Evolutionary conservation across 2,329 filamentous ascomycete genomes (phyloP), one percentile per base, ranked within the genome.

Genomic region (Fusarium chaquense): DNA sequence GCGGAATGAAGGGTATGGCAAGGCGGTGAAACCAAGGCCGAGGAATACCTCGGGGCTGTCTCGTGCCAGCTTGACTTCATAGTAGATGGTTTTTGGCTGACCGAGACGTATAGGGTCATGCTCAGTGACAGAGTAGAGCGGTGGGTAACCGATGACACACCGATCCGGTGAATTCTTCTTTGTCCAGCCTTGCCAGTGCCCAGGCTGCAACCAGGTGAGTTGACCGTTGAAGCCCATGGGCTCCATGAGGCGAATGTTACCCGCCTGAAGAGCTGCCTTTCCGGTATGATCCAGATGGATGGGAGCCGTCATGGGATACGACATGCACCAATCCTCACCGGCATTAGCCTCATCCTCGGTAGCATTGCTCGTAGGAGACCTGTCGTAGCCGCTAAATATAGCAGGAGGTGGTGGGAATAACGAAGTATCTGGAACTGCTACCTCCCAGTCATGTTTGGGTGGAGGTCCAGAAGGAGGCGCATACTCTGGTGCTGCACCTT

Each of bases 1-100:
- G 10, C 93, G 86, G 82, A 93, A 95, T 0, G 86, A 84, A 9
- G 93, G 93, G 75, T 94, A 95, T 10, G 93, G 93, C 49, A 91
- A 86, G 2, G 91, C 92, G 0, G 86, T 81, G 77, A 89, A 93
- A 12, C 93, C 93, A 12, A 95, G 76, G 0, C 89, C 91, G 2
- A 94, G 81, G 40, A 79, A 81, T 53, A 85, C 79, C 60, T 86
- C 84, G 6, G 72, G 71, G 24, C 83, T 83, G 57, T 85, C 80
- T 20, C 77, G 73, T 4, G 81, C 79, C 33, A 93, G 82, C 54
- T 83, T 83, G 12, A 94, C 83, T 75, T 95, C 92, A 77, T 90
- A 95, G 83, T 94, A 95, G 54, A 91, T 85, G 45, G 87, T 89
- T 41, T 82, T 82, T 3, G 73, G 69, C 69, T 72, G 75, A 62